Evolutionary conservation across 1,284 basidiomycete species (phyloP).

Genomic region (Moesziomyces antarcticus): DNA sequence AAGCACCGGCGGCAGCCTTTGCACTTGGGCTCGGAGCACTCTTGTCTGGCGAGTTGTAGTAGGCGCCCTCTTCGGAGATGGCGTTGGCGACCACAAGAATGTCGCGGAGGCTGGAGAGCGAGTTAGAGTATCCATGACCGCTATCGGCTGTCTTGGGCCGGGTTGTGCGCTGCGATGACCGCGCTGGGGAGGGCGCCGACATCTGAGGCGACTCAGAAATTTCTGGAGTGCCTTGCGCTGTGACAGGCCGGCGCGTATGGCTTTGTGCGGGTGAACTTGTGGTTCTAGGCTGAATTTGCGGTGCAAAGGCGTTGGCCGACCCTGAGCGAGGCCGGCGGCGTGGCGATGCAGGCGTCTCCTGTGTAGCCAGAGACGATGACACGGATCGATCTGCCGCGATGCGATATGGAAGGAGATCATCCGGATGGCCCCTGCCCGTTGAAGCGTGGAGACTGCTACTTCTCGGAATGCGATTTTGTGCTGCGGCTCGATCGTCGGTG

Average conservation of each 20-base stretch:
- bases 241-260: conserved; percentile 11
- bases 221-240: conserved; percentile 16
- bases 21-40: conserved; percentile 1
- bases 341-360: conserved; percentile 8
- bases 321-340: conserved; percentile 30
- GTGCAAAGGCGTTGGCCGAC: conserved; percentile 14
- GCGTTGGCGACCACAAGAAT: conserved; percentile 31
- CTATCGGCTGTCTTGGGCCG: conserved; percentile 34
- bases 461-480: conserved; percentile 15
- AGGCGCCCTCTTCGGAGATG: conserved; percentile 33
- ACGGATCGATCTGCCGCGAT: conserved; percentile 1
- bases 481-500: background rate
- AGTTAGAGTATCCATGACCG: conserved; percentile 25
- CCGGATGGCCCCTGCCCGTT: conserved; percentile 7
- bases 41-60: conserved; percentile 34
- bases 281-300: conserved; percentile 43
- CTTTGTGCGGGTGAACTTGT: conserved; percentile 31
- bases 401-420: background rate
- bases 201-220: conserved; percentile 6
- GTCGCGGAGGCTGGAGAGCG: conserved; percentile 35
- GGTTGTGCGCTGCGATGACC: conserved; percentile 8
- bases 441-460: conserved; percentile 39
- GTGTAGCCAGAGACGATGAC: background rate
- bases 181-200: background rate
- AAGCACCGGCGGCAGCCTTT: background rate